Evolutionary conservation across 2,329 filamentous ascomycete species (phyloP).

Genomic region (Sporothrix curviconia): DNA sequence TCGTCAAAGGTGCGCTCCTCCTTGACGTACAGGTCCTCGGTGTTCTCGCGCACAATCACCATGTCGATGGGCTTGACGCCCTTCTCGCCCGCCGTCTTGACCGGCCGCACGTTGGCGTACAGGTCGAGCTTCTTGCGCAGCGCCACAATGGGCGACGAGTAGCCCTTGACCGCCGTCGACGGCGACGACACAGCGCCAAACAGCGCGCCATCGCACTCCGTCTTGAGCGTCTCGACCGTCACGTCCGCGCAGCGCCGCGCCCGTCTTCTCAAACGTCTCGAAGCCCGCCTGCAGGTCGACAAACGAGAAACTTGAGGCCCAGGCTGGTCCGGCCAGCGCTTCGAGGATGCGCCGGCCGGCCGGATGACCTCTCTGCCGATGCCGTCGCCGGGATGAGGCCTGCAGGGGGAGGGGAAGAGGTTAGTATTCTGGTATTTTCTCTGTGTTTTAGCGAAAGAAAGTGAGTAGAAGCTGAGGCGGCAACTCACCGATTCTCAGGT

Average conservation of each 20-base stretch:
- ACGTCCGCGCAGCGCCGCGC: constrained; percentile 80
- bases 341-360: constrained; percentile 87
- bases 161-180: constrained; percentile 81
- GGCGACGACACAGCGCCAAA: constrained; percentile 96
- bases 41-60: constrained; percentile 98
- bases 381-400: constrained; percentile 94
- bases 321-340: constrained; percentile 85
- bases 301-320: constrained; percentile 88
- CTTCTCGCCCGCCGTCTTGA: constrained; percentile 67
- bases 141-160: constrained; percentile 93
- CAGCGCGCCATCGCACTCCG: constrained; percentile 89
- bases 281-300: constrained; percentile 89
- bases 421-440: no score
- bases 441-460: no score
- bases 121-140: constrained; percentile 91
- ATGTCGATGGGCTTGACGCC: constrained; percentile 76
- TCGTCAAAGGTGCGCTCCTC: constrained; percentile 76
- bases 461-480: not conserved
- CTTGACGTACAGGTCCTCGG: constrained; percentile 97
- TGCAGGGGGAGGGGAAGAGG: constrained; percentile 29
- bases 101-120: constrained; percentile 94
- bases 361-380: constrained; percentile 97
- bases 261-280: constrained; percentile 86
- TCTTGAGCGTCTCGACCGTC: constrained; percentile 82
- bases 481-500: constrained; percentile 60